A percentile compares a stretch with the other conserved stretches of the same genome.
These are phyloP conservation scores for Leccinum solheimii DNA, from an alignment of 1,284 basidiomycete species.

Conservation along the genomic window DNA sequence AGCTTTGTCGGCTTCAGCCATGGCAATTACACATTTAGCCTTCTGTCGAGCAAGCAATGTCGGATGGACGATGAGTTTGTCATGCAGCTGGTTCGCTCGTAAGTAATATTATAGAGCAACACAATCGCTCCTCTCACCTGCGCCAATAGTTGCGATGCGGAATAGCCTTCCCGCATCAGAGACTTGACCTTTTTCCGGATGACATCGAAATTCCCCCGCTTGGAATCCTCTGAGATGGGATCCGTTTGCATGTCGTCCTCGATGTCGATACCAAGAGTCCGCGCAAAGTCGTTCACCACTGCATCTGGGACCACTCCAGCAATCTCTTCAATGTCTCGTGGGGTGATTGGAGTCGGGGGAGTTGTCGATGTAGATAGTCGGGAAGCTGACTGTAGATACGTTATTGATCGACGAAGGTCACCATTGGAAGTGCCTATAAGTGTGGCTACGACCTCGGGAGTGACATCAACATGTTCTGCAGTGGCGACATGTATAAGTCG, in stretches of 20 bases:
- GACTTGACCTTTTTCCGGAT: constrained; percentile 75
- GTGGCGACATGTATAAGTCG: constrained; percentile 83
- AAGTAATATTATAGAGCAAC: constrained; percentile 5
- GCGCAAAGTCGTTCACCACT: constrained; percentile 72
- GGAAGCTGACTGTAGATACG: constrained; percentile 95
- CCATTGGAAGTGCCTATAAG: constrained; percentile 85
- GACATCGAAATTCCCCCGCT: constrained; percentile 59
- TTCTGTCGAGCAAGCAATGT: constrained; percentile 82
- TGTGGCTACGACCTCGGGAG: constrained; percentile 59
- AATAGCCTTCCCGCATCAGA: constrained; percentile 88
- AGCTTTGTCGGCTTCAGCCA: constrained; percentile 96
- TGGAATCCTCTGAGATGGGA: constrained; percentile 30
- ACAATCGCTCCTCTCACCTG: constrained; percentile 56
- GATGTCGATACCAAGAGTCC: constrained; percentile 75
- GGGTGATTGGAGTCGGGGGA: constrained; percentile 72
- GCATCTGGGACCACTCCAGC: constrained; percentile 89
- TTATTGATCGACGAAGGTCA: constrained; percentile 97
- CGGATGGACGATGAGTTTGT: constrained; percentile 83
- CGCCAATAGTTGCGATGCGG: constrained; percentile 84
- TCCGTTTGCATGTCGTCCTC: constrained; percentile 55
- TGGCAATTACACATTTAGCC: constrained; percentile 76
- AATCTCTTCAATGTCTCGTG: constrained; percentile 89
- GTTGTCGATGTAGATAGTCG: constrained; percentile 73
- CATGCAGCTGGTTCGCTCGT: constrained; percentile 71
- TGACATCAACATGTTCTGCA: constrained; percentile 55